These are phyloP conservation scores for Podila verticillata DNA, from an alignment of 192 early-diverging fungal species.

Conservation along the genomic window DNA sequence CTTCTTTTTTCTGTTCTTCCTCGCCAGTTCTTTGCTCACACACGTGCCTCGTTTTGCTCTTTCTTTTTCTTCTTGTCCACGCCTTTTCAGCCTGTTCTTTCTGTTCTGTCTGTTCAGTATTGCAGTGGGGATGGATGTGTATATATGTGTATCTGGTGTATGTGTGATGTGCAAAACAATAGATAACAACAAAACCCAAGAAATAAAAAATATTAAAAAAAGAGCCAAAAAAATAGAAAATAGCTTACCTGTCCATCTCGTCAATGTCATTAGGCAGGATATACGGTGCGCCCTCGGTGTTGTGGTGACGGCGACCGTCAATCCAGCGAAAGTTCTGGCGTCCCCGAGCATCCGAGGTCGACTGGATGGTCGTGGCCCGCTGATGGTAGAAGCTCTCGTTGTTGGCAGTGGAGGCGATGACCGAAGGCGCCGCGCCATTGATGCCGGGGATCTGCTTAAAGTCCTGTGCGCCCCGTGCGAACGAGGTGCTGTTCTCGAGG, in stretches of 20 bases:
- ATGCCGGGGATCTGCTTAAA: slow-evolving; percentile 38
- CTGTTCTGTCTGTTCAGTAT: too few relatives aligned
- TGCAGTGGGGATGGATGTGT: too few relatives aligned
- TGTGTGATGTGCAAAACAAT: too few relatives aligned
- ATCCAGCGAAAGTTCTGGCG: slow-evolving; percentile 46
- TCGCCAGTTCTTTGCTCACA: neutral
- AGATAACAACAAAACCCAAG: too few relatives aligned
- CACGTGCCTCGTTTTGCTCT: neutral
- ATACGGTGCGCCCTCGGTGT: slow-evolving; percentile 45
- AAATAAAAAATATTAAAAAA: neutral
- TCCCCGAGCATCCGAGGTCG: slow-evolving; percentile 4
- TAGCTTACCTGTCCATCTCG: slow-evolving; percentile 53
- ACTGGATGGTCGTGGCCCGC: slow-evolving; percentile 21
- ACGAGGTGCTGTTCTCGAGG: slow-evolving; percentile 26
- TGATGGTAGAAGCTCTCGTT: slow-evolving; percentile 52
- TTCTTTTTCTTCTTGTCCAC: neutral
- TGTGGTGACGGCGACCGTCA: slow-evolving; percentile 54
- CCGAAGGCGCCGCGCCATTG: slow-evolving; percentile 31
- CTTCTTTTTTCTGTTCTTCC: neutral
- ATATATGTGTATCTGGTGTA: too few relatives aligned
- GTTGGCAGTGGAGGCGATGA: slow-evolving; percentile 45
- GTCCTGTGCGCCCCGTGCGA: slow-evolving; percentile 19
- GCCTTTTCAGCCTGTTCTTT: too few relatives aligned
- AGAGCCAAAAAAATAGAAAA: slow-evolving; percentile 6
- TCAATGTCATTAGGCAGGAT: slow-evolving; percentile 60